Conservation (phyloP, 345 rosid genomes). For the Acer negundo region DNA sequence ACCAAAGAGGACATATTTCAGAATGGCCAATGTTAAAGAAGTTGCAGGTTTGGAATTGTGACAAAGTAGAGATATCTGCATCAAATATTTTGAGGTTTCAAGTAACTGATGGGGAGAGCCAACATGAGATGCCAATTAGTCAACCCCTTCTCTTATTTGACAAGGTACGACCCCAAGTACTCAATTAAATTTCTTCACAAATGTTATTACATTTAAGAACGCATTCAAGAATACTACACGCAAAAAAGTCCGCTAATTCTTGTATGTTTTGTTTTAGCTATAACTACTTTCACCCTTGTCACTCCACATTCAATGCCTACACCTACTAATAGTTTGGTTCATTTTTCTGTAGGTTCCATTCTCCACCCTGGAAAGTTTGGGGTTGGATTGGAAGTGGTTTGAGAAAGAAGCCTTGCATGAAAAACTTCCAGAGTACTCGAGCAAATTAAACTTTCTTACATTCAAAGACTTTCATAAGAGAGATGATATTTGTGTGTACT, state of each 20-base stretch:
- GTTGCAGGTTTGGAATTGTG: not conserved
- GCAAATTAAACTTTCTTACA: not conserved
- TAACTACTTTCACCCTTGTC: not conserved
- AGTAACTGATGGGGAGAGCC: not conserved
- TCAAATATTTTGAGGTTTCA: not conserved
- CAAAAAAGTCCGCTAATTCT: too few relatives aligned
- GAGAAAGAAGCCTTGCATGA: not conserved
- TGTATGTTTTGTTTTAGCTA: too few relatives aligned
- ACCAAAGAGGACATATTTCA: not conserved
- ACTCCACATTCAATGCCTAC: not conserved
- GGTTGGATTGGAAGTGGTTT: not conserved
- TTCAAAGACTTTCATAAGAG: not conserved
- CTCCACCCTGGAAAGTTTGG: not conserved
- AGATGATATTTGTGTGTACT: not conserved
- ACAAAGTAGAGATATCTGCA: not conserved
- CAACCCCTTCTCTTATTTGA: not conserved
- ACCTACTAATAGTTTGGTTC: not conserved
- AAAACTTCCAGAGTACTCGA: not conserved
- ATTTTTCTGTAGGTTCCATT: constrained; percentile 6
- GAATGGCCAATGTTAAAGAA: constrained; percentile 9
- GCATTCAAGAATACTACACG: not conserved
- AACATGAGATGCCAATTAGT: not conserved
- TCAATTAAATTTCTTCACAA: not conserved
- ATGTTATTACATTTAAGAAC: not conserved
- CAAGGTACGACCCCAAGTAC: not conserved